A percentile compares a stretch with the other conserved stretches of the same genome.
Conservation (phyloP, 2,329 filamentous ascomycete genomes). For the Alternaria ethzedia region DNA sequence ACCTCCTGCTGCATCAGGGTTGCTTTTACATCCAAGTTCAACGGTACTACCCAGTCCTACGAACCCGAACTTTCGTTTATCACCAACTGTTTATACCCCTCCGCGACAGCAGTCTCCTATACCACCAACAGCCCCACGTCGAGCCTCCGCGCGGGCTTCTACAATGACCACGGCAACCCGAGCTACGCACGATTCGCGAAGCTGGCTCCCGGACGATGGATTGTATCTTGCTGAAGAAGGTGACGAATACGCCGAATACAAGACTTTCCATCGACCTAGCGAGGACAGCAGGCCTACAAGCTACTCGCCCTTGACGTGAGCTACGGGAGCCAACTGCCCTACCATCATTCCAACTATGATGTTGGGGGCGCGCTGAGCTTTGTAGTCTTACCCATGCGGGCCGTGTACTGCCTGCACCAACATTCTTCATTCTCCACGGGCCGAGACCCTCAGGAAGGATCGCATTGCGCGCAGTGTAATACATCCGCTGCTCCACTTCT, state of each 20-base stretch:
- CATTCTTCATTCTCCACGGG: not conserved
- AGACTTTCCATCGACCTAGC: conserved; percentile 18
- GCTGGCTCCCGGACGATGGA: conserved; percentile 34
- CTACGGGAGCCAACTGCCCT: not conserved
- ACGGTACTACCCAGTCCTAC: conserved; percentile 21
- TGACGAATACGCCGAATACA: conserved; percentile 22
- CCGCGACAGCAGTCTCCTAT: conserved; percentile 11
- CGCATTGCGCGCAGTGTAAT: not conserved
- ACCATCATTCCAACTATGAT: not conserved
- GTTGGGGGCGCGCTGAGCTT: not conserved
- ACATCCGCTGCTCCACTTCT: not conserved
- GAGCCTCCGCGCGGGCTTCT: conserved; percentile 15
- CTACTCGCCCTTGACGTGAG: conserved; percentile 28
- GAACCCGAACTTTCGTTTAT: conserved; percentile 25
- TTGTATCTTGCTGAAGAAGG: conserved; percentile 31
- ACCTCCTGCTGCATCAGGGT: conserved; percentile 14
- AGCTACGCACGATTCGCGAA: conserved; percentile 23
- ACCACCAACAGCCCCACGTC: conserved; percentile 13
- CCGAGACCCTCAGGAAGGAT: conserved; percentile 1
- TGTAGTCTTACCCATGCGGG: not conserved
- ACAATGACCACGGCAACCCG: conserved; percentile 22
- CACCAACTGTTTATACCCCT: conserved; percentile 30
- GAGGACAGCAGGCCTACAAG: conserved; percentile 25
- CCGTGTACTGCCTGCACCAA: not conserved
- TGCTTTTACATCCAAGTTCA: conserved; percentile 25